Base-by-base conservation (phyloP, 1,139 yeast species). In the Geotrichum fermentans region DNA sequence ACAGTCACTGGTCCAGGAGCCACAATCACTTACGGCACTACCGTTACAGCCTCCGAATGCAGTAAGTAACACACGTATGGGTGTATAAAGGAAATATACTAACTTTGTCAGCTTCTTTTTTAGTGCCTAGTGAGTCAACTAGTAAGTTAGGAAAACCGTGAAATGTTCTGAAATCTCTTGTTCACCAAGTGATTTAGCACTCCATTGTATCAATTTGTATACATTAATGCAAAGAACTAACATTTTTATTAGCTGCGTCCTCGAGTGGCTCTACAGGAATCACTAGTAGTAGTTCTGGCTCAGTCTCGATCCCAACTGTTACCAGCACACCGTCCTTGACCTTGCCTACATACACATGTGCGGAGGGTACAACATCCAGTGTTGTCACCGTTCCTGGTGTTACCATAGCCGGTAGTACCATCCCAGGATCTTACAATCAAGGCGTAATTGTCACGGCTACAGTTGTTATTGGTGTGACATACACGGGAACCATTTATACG, bases 51-150 rank as follows among this genome's bases (percentile, higher is more conserved):
- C 35, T 38, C 30, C 28, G 37, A 26, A 39, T 28, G 36, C 21
- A 33, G 18, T 36, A 41, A 16, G 44, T 44, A 43, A 39, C 36
- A 24, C 35, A 40, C 29, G 35, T 48, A 52, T 22, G 28, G 40
- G 10, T 43, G 42, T 16, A 40, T 47, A 17, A 47, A 53, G 21
- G 50, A 50, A 36, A 53, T 57, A 16, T 56, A 52, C 29, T 55
- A 45, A 40, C 14, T 21, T 14, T 41, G 4, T 32, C 43, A 49
- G 59, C 54, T 51, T 61, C 66, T 62, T 62, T 63, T 63, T 62
- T 62, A 63, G 61, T 65, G 61, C 61, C 66, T 59, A 60, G 62
- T 63, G 66, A 63, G 65, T 63, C 65, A 61, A 58, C 61, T 55
- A 52, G 55, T 50, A 50, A 44, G 53, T 46, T 22, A 30, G 22